Base-by-base conservation (phyloP, 495 filamentous ascomycete species). In the Hyaloscypha hepaticicola region DNA sequence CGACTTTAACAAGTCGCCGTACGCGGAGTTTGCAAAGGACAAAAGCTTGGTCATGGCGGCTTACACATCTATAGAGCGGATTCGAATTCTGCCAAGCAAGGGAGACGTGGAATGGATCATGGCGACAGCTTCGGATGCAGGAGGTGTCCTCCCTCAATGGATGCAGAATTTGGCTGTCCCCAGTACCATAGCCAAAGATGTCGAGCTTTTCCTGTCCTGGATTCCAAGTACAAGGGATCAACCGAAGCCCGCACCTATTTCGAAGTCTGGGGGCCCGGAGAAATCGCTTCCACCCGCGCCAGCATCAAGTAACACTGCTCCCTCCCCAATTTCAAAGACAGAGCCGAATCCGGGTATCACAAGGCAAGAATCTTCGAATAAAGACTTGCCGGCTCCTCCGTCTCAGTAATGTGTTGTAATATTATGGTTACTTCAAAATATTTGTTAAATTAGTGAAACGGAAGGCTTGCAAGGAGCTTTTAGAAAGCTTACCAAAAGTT, bases 111-210 rank as follows among this genome's bases (percentile, higher is more conserved):
- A 84, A 65, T 92, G 88, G 88, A 79, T 85, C 6, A 89, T 90
- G 83, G 84, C 84, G 3, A 90, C 88, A 51, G 83, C 85, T n/a
- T 87, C 87, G 51, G 83, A 92, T 71, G 87, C 89, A 0, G 78
- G 78, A 21, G 89, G 89, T 9, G 77, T 79, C 27, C 78, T 93
- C 59, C 90, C 90, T 7, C 75, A 80, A 71, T 88, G 82, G 82
- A 74, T 90, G 68, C 88, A 91, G 79, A 83, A 87, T 66, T 72
- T 83, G 56, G 87, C 83, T 16, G 82, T 91, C 28, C 85, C 87
- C 1, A 80, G 79, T 12, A 82, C 84, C 45, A 83, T 93, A 60
- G 84, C 85, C 29, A 88, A 88, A 66, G 90, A 92, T 77, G 90
- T 92, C 24, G 83, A 85, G 5, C 73, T 88, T 61, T 91, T 91